phyloP scores from a whole-genome alignment of 2,329 filamentous ascomycete species.

The Fusarium buxicola region DNA sequence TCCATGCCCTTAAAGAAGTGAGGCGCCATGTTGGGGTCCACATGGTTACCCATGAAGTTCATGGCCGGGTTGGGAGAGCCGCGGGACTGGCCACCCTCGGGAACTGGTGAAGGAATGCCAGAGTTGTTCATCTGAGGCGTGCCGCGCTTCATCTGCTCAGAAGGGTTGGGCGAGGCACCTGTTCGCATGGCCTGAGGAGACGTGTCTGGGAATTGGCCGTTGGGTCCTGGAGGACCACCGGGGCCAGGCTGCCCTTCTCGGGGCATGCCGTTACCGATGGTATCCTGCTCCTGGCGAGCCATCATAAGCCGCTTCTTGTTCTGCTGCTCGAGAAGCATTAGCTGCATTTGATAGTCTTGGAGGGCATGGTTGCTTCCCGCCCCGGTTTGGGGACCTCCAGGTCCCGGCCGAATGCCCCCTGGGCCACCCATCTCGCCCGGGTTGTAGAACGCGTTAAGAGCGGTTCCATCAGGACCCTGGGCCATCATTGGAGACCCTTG shows the following conservation, averaged over 20 bases:
- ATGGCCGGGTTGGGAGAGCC: conserved; percentile 72
- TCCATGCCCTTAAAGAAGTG: conserved; percentile 71
- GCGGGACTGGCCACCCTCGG: conserved; percentile 74
- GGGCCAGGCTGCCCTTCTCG: conserved; percentile 65
- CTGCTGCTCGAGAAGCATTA: conserved; percentile 88
- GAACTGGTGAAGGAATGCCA: conserved; percentile 77
- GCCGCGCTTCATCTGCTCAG: conserved; percentile 82
- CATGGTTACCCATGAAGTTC: conserved; percentile 72
- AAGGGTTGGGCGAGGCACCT: conserved; percentile 80
- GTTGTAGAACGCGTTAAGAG: conserved; percentile 72
- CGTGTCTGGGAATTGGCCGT: conserved; percentile 75
- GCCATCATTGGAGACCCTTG: conserved; percentile 88
- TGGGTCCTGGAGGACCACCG: conserved; percentile 65
- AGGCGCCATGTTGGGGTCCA: conserved; percentile 70
- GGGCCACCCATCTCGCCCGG: conserved; percentile 68
- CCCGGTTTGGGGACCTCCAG: conserved; percentile 60
- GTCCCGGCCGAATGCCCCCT: conserved; percentile 68
- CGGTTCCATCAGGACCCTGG: conserved; percentile 73
- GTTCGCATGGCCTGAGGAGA: conserved; percentile 76
- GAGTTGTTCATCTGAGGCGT: conserved; percentile 78
- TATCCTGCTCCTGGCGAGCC: conserved; percentile 83
- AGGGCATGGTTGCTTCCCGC: conserved; percentile 79
- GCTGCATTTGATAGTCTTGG: conserved; percentile 89
- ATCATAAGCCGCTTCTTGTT: conserved; percentile 89
- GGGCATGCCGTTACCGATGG: conserved; percentile 59